Evolutionary conservation across 345 rosid genomes (phyloP), one percentile per base, ranked within the genome.

Genomic region (Syzygium jambos): DNA sequence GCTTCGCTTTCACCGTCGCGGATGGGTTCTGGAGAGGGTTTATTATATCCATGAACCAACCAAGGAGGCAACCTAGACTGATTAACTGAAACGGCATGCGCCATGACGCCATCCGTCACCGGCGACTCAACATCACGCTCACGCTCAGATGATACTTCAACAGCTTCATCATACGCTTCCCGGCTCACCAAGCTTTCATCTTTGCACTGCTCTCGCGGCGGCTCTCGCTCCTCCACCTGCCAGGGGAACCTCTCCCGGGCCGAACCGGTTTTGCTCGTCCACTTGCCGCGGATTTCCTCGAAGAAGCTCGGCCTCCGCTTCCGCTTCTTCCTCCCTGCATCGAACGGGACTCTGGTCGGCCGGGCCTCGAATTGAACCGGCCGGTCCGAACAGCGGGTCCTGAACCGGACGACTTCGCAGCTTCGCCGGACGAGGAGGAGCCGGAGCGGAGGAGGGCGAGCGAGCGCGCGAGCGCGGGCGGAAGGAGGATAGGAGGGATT

Each of bases 281-380:
- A 97, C 86, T 95, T 97, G 51, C 91, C 93, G 1, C 91, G 95
- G 90, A 97, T 91, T 88, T 94, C 95, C 46, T 95, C 94, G 89
- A 93, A 93, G 84, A 96, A 96, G 30, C 98, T 93, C 59, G 98
- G 98, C 89, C 87, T 92, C 41, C 95, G 93, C 91, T 93, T 94
- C 86, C 95, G 93, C 91, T 87, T 93, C 89, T 85, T 89, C 92
- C 88, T 90, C 86, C 63, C 87, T 52, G 86, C 78, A 51, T 90
- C 88, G 86, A 85, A 77, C 59, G 91, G 85, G 52, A 89, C 92
- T 68, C 85, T 87, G 51, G 43, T 52, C 77, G 87, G 86, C 51
- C 53, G 87, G 11, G 85, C 85, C 23, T 84, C 89, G 43, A 85
- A 90, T 15, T 77, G 90, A 89, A 91, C 73, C 56, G 89, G 13